Percentiles rank a stretch among this genome's conserved stretches.
phyloP scores from a whole-genome alignment of 2,329 filamentous ascomycete species.

The Davidsoniella australis region DNA sequence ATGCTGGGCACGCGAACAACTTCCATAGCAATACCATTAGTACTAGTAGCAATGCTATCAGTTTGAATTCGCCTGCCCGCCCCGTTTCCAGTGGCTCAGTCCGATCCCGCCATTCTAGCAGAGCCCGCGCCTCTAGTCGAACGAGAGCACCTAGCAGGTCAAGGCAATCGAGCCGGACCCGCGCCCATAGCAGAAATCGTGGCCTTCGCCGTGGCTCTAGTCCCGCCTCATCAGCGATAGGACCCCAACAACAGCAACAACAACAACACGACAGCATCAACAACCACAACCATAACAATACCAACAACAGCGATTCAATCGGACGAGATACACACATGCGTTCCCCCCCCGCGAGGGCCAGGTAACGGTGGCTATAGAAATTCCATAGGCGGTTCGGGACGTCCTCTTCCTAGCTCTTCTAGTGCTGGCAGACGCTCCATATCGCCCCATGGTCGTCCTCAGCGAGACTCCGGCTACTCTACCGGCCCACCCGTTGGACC shows the following conservation, averaged over 20 bases:
- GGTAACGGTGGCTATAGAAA: constrained; percentile 20
- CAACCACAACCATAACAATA: constrained; percentile 13
- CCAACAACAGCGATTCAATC: constrained; percentile 6
- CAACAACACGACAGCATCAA: constrained; percentile 26
- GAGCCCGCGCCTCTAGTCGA: constrained; percentile 25
- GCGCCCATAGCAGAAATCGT: no score
- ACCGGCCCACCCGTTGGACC: constrained; percentile 34
- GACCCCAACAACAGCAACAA: constrained; percentile 17
- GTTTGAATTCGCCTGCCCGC: constrained; percentile 15
- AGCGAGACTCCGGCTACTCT: constrained; percentile 17
- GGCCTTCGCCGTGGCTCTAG: constrained; percentile 13
- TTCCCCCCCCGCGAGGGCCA: constrained; percentile 6
- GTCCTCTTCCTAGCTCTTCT: constrained; percentile 21
- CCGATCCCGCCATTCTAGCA: constrained; percentile 30
- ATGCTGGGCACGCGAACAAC: background rate
- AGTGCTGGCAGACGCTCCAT: constrained; percentile 15
- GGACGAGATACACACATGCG: constrained; percentile 1
- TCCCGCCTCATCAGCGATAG: background rate
- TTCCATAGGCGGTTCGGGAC: constrained; percentile 18
- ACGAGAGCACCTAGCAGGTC: no score
- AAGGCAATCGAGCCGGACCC: no score
- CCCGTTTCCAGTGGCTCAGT: constrained; percentile 32
- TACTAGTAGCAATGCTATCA: constrained; percentile 1
- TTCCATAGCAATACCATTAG: no score
- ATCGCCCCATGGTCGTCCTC: constrained; percentile 19